A percentile compares a stretch with the other conserved stretches of the same genome.
Conservation (phyloP, 176 grass and related monocot species). For the Bonia amplexicaulis region DNA sequence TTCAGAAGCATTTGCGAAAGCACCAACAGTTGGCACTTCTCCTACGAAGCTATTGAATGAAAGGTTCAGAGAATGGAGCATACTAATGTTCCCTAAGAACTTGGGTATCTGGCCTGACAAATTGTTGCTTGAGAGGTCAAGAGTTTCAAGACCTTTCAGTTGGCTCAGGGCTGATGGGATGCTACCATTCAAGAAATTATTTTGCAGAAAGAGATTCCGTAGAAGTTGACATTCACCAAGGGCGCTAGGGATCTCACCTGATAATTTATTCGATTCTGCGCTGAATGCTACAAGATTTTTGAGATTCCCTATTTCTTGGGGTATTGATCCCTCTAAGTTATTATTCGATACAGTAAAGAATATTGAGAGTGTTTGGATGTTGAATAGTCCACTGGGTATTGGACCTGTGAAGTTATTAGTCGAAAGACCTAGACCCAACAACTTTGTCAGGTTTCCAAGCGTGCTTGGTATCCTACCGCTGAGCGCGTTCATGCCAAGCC, state of each 20-base stretch:
- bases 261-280: constrained; percentile 18
- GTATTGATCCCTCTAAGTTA: constrained; percentile 8
- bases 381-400: neutral
- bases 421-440: neutral
- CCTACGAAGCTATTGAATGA: no score
- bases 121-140: no score
- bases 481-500: neutral
- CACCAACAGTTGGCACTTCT: no score
- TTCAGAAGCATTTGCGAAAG: no score
- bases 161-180: neutral
- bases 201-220: constrained; percentile 20
- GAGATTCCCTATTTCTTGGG: neutral
- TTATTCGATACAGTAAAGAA: constrained; percentile 25
- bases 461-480: constrained; percentile 24
- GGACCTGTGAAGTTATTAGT: no score
- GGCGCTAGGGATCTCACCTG: constrained; percentile 33
- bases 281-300: constrained; percentile 1
- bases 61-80: no score
- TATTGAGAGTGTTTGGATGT: constrained; percentile 4
- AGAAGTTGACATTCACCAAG: constrained; percentile 35
- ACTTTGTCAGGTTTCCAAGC: constrained; percentile 8
- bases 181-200: constrained; percentile 17
- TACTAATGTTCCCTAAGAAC: no score
- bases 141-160: no score
- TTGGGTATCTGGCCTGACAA: no score